A percentile compares a stretch with the other conserved stretches of the same genome.
phyloP scores from a whole-genome alignment of 257 asterid genomes.

The Nicotiana otophora region DNA sequence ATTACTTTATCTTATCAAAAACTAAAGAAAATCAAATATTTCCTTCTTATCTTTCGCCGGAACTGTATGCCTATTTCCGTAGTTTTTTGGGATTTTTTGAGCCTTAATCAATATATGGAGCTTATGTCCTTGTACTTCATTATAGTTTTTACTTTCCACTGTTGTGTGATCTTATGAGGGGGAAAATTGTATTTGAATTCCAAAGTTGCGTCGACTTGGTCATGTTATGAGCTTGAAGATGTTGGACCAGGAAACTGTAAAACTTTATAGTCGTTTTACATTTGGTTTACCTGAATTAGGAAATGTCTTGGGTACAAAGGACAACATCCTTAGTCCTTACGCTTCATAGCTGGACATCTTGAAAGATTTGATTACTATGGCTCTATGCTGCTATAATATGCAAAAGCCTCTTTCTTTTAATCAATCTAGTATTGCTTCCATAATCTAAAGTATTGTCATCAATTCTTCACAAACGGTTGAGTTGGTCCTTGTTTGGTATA shows the following conservation, averaged over 20 bases:
- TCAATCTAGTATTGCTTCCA: not conserved
- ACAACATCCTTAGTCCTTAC: not conserved
- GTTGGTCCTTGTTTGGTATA: not conserved
- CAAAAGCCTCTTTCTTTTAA: not conserved
- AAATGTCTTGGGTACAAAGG: not conserved
- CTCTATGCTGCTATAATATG: not conserved
- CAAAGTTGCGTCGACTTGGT: not conserved
- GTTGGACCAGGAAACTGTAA: not conserved
- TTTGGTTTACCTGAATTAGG: not conserved
- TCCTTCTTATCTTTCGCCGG: not conserved
- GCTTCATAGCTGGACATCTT: not conserved
- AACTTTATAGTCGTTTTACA: not conserved
- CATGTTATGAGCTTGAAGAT: not conserved
- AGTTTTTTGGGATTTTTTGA: not conserved
- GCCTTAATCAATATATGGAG: not conserved
- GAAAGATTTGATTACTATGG: not conserved
- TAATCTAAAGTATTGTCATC: not conserved
- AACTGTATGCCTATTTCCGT: not conserved
- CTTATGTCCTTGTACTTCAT: not conserved
- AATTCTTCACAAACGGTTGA: not conserved
- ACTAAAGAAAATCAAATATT: too few species aligned
- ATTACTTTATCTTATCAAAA: not conserved
- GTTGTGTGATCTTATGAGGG: not conserved
- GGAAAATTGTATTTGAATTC: not conserved
- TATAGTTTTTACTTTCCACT: not conserved